Conservation (phyloP, 2,329 filamentous ascomycete genomes). For the Pseudocercospora eumusae region DNA sequence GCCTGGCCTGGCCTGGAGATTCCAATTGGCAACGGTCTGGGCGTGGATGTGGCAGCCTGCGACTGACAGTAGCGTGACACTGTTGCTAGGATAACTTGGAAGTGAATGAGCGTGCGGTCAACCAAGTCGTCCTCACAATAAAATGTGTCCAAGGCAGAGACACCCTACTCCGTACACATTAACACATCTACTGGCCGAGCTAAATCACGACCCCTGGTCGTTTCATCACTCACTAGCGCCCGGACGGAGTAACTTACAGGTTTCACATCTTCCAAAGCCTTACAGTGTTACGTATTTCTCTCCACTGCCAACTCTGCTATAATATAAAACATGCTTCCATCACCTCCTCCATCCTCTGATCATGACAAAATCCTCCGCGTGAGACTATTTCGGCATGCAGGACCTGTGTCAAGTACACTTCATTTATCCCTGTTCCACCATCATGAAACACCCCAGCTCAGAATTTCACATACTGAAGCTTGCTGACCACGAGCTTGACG, state of each 20-base stretch:
- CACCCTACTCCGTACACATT: background rate
- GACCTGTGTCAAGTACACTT: slow-evolving; percentile 2
- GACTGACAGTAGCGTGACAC: background rate
- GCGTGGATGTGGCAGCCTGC: background rate
- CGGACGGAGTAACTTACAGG: background rate
- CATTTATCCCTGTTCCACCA: background rate
- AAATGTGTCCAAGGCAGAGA: too few relatives aligned
- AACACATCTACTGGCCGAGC: background rate
- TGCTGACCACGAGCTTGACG: background rate
- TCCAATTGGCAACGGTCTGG: background rate
- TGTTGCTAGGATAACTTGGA: background rate
- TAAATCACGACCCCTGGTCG: background rate
- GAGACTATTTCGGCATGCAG: background rate
- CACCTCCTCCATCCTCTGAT: background rate
- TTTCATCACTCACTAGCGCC: background rate
- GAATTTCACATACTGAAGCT: background rate
- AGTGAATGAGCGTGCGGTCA: background rate
- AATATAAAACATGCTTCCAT: background rate
- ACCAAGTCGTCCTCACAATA: background rate
- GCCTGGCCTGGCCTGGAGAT: background rate
- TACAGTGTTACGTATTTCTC: background rate
- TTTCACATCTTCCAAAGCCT: background rate
- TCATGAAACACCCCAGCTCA: slow-evolving; percentile 1
- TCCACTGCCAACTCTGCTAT: background rate
- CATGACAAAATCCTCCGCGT: background rate